These are phyloP conservation scores for Apiospora kogelbergensis DNA, from an alignment of 2,329 filamentous ascomycete species.

Conservation along the genomic window DNA sequence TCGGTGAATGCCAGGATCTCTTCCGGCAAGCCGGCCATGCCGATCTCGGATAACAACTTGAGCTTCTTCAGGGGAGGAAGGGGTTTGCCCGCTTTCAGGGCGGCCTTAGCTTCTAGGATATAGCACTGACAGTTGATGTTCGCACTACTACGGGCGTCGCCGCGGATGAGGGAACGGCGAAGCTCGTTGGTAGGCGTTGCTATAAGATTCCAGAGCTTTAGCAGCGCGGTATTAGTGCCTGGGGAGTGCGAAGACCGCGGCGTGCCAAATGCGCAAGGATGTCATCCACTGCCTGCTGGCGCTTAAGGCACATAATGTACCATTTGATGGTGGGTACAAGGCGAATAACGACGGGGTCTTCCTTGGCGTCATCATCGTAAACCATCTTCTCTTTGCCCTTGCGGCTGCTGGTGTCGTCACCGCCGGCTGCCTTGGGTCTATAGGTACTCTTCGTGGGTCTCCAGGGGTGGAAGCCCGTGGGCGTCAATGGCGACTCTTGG, in stretches of 20 bases:
- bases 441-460: neutral
- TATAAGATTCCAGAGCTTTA: slow-evolving; percentile 73
- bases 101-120: neutral
- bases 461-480: neutral
- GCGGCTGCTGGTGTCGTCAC: neutral
- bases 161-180: slow-evolving; percentile 35
- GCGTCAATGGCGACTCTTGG: neutral
- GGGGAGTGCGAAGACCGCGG: slow-evolving; percentile 57
- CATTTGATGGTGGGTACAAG: slow-evolving; percentile 65
- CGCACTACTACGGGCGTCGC: neutral
- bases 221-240: slow-evolving; percentile 46
- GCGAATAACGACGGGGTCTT: slow-evolving; percentile 31
- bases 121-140: neutral
- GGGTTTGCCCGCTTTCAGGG: neutral
- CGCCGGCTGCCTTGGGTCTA: neutral
- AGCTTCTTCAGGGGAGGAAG: neutral
- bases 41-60: neutral
- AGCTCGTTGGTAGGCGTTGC: slow-evolving; percentile 59
- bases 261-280: slow-evolving; percentile 63
- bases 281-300: slow-evolving; percentile 56
- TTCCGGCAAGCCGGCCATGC: slow-evolving; percentile 45
- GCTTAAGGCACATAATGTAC: slow-evolving; percentile 64
- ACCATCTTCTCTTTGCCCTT: slow-evolving; percentile 1
- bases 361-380: neutral
- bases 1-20: slow-evolving; percentile 56